Evolutionary conservation across 768 basidiomycete species (phyloP).

Genomic region (Tulasnella sp.): DNA sequence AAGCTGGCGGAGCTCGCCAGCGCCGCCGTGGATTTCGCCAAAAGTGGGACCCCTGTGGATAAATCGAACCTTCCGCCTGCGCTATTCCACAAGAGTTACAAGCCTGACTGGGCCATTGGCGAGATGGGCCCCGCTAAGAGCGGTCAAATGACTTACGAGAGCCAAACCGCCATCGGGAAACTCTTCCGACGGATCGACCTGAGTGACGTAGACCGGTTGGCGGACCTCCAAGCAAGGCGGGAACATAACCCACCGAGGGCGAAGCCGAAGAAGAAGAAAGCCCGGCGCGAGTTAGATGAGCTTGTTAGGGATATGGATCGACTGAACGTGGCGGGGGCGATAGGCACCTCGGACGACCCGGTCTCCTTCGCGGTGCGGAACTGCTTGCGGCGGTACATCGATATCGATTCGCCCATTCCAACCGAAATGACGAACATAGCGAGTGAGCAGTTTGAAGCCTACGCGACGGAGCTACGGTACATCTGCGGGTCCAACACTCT

Average conservation of each 20-base stretch:
- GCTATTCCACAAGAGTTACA: conserved; percentile 4
- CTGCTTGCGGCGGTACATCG: not conserved
- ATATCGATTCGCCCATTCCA: not conserved
- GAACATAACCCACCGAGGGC: not conserved
- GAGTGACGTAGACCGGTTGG: conserved; percentile 24
- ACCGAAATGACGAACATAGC: not conserved
- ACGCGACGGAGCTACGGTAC: conserved; percentile 37
- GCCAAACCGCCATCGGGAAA: conserved; percentile 45
- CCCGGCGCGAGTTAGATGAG: not conserved
- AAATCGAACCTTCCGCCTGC: conserved; percentile 4
- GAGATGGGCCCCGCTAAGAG: not conserved
- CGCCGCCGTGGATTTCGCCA: conserved; percentile 20
- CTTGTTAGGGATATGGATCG: not conserved
- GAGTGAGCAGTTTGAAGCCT: conserved; percentile 26
- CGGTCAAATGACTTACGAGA: conserved; percentile 33
- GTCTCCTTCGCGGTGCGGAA: not conserved
- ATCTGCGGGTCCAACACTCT: conserved; percentile 39
- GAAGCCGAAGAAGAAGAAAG: not conserved
- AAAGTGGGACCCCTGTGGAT: conserved; percentile 19
- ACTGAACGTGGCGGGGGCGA: not conserved
- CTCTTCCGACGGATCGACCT: conserved; percentile 54
- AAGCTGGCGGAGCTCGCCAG: conserved; percentile 43
- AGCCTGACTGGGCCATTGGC: conserved; percentile 17
- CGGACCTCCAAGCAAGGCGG: not conserved
- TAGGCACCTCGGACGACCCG: not conserved